Evolutionary conservation across 148 eudicot species (phyloP).

Genomic region (Vaccinium vitisidaea): DNA sequence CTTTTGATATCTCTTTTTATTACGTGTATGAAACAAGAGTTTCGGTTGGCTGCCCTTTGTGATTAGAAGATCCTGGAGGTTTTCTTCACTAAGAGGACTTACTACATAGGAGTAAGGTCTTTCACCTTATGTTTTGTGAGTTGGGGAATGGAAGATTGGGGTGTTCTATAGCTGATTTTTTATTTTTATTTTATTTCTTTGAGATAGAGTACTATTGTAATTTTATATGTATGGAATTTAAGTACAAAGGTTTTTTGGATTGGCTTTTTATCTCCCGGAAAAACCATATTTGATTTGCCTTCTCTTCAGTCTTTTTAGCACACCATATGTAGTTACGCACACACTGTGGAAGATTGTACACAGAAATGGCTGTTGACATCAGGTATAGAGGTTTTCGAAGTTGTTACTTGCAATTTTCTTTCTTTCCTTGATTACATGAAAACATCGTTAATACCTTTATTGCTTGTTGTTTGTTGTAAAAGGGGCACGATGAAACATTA

Average conservation of each 20-base stretch:
- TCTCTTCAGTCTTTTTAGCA: background rate
- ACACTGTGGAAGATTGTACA: background rate
- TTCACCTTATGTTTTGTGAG: background rate
- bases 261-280: background rate
- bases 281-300: background rate
- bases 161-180: background rate
- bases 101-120: background rate
- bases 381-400: background rate
- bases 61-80: background rate
- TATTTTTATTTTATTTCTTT: background rate
- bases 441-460: background rate
- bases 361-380: background rate
- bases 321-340: background rate
- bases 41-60: background rate
- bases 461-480: background rate
- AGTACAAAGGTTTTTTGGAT: background rate
- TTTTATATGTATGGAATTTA: background rate
- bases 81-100: background rate
- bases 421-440: background rate
- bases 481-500: background rate
- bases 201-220: background rate
- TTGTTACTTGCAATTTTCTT: background rate
- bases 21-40: background rate
- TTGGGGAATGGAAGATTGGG: background rate
- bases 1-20: background rate